Evolutionary conservation across 2,329 filamentous ascomycete species (phyloP).

Genomic region (Fusarium clavum): DNA sequence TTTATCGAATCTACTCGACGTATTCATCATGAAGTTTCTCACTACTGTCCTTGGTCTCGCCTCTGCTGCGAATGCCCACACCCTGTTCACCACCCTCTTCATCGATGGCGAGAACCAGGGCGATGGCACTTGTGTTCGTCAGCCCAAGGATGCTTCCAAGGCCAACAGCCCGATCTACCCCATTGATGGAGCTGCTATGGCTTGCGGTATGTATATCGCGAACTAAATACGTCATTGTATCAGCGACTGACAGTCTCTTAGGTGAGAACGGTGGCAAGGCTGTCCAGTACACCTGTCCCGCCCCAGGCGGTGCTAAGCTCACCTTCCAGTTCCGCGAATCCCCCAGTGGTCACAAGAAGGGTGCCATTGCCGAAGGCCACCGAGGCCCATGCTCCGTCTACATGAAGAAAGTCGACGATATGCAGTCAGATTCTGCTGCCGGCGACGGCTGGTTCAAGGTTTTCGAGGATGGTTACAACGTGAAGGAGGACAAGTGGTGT

Average conservation of each 20-base stretch:
- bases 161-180: conserved; percentile 69
- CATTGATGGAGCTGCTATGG: conserved; percentile 71
- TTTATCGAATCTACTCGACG: conserved; percentile 38
- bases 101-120: conserved; percentile 73
- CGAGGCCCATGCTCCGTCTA: conserved; percentile 79
- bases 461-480: conserved; percentile 75
- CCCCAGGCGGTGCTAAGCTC: conserved; percentile 64
- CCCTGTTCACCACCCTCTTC: conserved; percentile 72
- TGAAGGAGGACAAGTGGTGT: conserved; percentile 70
- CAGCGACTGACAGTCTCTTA: conserved; percentile 39
- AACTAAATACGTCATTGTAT: background rate
- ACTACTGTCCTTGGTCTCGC: conserved; percentile 52
- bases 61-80: conserved; percentile 64
- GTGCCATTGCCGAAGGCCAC: conserved; percentile 70
- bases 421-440: conserved; percentile 62
- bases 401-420: conserved; percentile 74
- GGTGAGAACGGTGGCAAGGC: conserved; percentile 58
- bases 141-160: conserved; percentile 64
- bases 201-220: conserved; percentile 68
- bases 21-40: conserved; percentile 54
- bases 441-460: conserved; percentile 84
- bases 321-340: conserved; percentile 75
- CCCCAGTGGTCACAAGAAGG: conserved; percentile 65
- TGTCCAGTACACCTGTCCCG: conserved; percentile 62
- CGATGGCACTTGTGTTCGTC: conserved; percentile 77